Percentiles rank a stretch among this genome's conserved stretches.
Evolutionary conservation across 1,284 basidiomycete species (phyloP).

Genomic region (Psilocybe mexicana): DNA sequence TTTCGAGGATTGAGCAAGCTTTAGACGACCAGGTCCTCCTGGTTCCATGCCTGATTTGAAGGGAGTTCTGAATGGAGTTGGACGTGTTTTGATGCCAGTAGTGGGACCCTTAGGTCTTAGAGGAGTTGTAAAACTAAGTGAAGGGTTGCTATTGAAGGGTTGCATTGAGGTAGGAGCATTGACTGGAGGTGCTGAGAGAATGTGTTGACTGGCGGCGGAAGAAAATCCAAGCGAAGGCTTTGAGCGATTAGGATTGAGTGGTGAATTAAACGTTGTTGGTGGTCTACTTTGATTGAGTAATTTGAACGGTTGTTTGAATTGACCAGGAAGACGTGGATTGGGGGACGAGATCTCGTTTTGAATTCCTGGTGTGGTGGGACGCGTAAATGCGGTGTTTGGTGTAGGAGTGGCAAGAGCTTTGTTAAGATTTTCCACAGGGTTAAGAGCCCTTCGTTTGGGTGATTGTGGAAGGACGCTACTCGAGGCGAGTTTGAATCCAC

Average conservation of each 20-base stretch:
- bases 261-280: constrained; percentile 18
- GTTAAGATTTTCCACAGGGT: constrained; percentile 40
- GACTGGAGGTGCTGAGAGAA: constrained; percentile 25
- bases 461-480: constrained; percentile 20
- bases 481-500: constrained; percentile 25
- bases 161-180: constrained; percentile 11
- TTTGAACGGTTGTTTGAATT: constrained; percentile 57
- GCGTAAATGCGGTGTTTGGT: constrained; percentile 30
- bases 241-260: constrained; percentile 26
- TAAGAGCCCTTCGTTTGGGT: constrained; percentile 40
- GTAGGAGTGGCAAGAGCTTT: constrained; percentile 39
- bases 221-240: constrained; percentile 22
- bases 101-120: constrained; percentile 21
- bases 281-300: constrained; percentile 11
- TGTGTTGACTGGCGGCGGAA: constrained; percentile 24
- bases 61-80: constrained; percentile 61
- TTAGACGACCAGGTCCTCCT: constrained; percentile 46
- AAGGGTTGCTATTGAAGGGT: constrained; percentile 2
- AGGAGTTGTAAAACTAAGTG: constrained; percentile 33
- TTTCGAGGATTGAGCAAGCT: constrained; percentile 10
- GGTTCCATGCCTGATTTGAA: constrained; percentile 59
- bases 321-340: constrained; percentile 35
- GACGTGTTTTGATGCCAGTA: constrained; percentile 29
- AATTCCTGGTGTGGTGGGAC: constrained; percentile 19
- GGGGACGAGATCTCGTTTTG: constrained; percentile 23